These are phyloP conservation scores for Boletus bicolor DNA, from an alignment of 768 basidiomycete species.

Conservation along the genomic window DNA sequence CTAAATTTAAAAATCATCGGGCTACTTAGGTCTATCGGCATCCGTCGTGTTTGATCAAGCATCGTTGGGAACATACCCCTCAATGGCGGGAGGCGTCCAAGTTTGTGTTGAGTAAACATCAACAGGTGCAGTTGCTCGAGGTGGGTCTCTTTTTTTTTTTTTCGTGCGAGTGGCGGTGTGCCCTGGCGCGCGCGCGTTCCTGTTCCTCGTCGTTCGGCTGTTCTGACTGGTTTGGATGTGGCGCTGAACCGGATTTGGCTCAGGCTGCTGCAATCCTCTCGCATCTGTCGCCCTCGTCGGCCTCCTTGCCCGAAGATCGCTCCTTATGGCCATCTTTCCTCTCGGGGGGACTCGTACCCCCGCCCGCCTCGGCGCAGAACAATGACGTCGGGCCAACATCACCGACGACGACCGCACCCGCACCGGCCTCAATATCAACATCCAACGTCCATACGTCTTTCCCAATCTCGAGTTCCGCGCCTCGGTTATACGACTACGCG, in stretches of 20 bases:
- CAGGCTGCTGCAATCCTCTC: constrained; percentile 94
- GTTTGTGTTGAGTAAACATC: constrained; percentile 90
- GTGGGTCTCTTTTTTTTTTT: constrained; percentile 37
- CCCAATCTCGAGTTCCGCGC: constrained; percentile 48
- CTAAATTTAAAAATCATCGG: background rate
- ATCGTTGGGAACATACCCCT: constrained; percentile 96
- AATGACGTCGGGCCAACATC: constrained; percentile 17
- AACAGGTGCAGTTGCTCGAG: constrained; percentile 96
- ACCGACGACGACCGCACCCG: constrained; percentile 4
- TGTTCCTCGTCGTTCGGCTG: background rate
- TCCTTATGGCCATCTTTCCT: constrained; percentile 88
- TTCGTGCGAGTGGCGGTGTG: background rate
- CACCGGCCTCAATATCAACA: background rate
- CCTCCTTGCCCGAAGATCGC: constrained; percentile 88
- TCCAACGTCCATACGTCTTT: constrained; percentile 11
- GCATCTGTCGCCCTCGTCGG: constrained; percentile 66
- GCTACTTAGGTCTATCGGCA: constrained; percentile 75
- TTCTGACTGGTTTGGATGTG: background rate
- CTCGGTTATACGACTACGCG: constrained; percentile 65
- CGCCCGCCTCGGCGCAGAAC: constrained; percentile 31
- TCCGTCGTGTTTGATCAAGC: constrained; percentile 93
- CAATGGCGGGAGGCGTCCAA: constrained; percentile 95
- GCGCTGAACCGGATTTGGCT: constrained; percentile 8
- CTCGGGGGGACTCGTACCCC: constrained; percentile 65
- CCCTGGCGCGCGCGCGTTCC: background rate